Percentiles rank a stretch among this genome's conserved stretches.
Conservation (phyloP, 768 basidiomycete species). For the Trametopsis cervina region DNA sequence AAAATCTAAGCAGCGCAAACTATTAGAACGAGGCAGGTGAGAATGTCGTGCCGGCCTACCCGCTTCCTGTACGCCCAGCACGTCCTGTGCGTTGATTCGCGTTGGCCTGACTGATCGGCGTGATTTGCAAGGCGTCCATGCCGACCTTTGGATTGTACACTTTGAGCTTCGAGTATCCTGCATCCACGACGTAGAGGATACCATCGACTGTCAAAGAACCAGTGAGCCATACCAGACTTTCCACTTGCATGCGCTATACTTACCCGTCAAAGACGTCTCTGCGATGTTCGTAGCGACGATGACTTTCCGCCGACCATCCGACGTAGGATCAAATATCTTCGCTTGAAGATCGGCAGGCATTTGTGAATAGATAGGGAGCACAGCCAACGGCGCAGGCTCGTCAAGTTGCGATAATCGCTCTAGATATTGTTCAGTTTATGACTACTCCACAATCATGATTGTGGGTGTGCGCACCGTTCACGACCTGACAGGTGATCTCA, state of each 20-base stretch:
- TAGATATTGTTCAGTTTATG: no score
- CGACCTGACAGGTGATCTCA: constrained; percentile 91
- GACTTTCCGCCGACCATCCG: constrained; percentile 91
- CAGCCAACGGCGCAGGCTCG: constrained; percentile 78
- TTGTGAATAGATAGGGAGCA: constrained; percentile 98
- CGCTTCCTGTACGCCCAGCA: constrained; percentile 92
- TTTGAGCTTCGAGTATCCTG: constrained; percentile 95
- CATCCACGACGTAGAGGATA: constrained; percentile 94
- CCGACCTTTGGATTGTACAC: constrained; percentile 99
- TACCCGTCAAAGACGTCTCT: constrained; percentile 93
- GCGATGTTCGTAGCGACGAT: constrained; percentile 99
- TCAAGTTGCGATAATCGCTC: constrained; percentile 92
- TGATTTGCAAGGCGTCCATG: constrained; percentile 99
- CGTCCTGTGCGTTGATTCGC: constrained; percentile 94
- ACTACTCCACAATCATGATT: no score
- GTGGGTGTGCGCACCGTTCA: constrained; percentile 78
- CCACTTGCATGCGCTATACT: constrained; percentile 9
- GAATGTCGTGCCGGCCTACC: constrained; percentile 44
- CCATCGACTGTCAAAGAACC: constrained; percentile 68
- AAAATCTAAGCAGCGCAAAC: constrained; percentile 54
- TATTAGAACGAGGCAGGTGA: constrained; percentile 13
- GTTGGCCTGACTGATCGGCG: constrained; percentile 98
- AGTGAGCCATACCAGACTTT: neutral
- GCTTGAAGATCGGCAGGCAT: constrained; percentile 99
- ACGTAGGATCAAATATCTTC: constrained; percentile 92